Percentiles rank a stretch among this genome's conserved stretches.
Conservation (phyloP, 2,329 filamentous ascomycete species). For the Fusarium robinianum region DNA sequence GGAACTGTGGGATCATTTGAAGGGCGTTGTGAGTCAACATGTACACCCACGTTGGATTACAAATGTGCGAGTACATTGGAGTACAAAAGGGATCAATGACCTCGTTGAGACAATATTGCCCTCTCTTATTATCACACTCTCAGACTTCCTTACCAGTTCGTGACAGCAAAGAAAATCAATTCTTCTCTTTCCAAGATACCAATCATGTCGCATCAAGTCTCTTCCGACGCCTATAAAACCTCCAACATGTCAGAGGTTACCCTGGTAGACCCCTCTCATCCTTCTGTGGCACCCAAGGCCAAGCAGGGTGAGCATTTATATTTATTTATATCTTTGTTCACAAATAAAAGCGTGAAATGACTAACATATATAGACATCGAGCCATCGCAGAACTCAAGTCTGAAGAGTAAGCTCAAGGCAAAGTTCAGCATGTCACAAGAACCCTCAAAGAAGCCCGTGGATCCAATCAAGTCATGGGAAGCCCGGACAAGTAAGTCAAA, state of each 20-base stretch:
- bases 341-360: no score
- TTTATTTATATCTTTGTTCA: fast-evolving
- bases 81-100: constrained; percentile 25
- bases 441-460: constrained; percentile 26
- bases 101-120: not conserved
- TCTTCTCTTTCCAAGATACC: not conserved
- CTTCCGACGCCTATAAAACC: constrained; percentile 24
- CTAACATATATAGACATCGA: constrained; percentile 14
- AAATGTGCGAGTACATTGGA: constrained; percentile 2
- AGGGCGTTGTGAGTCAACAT: constrained; percentile 34
- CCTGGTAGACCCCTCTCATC: constrained; percentile 29
- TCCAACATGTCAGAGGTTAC: constrained; percentile 33
- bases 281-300: constrained; percentile 21
- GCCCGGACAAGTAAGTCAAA: constrained; percentile 31
- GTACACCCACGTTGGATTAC: not conserved
- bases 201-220: constrained; percentile 28
- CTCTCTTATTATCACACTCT: not conserved
- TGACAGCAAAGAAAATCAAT: no score
- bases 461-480: constrained; percentile 35
- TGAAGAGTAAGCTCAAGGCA: constrained; percentile 32
- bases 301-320: constrained; percentile 8
- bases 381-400: constrained; percentile 17
- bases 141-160: no score
- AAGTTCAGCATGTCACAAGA: constrained; percentile 29
- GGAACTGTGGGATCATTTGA: constrained; percentile 20